A percentile compares a stretch with the other conserved stretches of the same genome.
Conservation (phyloP, 1,139 yeast genomes). For the Taphrina pruni region DNA sequence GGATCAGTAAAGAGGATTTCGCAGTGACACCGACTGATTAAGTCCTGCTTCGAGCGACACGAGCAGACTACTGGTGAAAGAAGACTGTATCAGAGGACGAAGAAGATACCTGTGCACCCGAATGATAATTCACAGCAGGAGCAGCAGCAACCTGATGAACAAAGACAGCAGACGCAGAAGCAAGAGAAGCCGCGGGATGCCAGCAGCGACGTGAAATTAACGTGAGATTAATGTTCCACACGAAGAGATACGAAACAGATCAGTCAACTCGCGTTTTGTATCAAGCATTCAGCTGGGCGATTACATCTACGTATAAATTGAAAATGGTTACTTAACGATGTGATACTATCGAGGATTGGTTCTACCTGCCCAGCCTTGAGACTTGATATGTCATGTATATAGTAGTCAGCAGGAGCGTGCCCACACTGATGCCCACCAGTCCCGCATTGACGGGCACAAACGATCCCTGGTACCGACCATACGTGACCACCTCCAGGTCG, state of each 20-base stretch:
- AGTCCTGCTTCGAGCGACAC: slow-evolving; percentile 12
- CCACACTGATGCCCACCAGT: slow-evolving; percentile 7
- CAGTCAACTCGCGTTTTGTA: too few relatives aligned
- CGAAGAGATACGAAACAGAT: neutral
- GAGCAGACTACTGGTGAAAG: slow-evolving; percentile 1
- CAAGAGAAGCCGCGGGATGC: neutral
- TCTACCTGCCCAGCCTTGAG: neutral
- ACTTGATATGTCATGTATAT: slow-evolving; percentile 14
- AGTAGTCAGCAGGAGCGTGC: neutral
- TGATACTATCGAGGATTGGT: neutral
- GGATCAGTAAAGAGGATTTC: neutral
- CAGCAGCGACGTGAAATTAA: slow-evolving; percentile 2
- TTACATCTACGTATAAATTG: too few relatives aligned
- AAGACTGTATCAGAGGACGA: neutral
- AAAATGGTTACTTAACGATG: neutral
- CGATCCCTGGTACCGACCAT: slow-evolving; percentile 1
- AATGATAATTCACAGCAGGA: too few relatives aligned
- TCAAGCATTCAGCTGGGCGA: too few relatives aligned
- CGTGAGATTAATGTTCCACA: neutral
- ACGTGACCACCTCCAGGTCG: slow-evolving; percentile 20
- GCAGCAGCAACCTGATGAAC: too few relatives aligned
- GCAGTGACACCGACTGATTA: neutral
- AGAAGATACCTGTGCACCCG: neutral
- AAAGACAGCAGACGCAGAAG: too few relatives aligned
- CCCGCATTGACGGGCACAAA: slow-evolving; percentile 16